phyloP scores from a whole-genome alignment of 225 moss, liverwort and hornwort genomes.

The Marchantia polymorpha region DNA sequence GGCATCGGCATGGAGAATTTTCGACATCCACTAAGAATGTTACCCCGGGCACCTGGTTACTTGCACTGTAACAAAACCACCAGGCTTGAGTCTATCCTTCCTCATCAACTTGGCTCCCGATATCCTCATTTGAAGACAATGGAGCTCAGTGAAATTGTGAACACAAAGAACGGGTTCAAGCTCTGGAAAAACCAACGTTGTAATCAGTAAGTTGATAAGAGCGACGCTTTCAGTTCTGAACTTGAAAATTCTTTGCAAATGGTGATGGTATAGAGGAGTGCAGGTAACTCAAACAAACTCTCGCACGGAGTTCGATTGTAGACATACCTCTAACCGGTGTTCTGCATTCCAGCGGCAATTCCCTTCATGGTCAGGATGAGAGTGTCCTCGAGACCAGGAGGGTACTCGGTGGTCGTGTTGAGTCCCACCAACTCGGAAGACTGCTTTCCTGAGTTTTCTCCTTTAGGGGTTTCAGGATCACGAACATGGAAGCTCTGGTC shows the following conservation, averaged over 20 bases:
- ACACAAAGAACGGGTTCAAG: neutral
- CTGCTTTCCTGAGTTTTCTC: conserved; percentile 30
- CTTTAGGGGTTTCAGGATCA: conserved; percentile 30
- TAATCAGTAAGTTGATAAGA: neutral
- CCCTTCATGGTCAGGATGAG: conserved; percentile 55
- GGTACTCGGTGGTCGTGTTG: conserved; percentile 47
- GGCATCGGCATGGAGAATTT: neutral
- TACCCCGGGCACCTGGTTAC: conserved; percentile 13
- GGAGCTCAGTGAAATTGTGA: neutral
- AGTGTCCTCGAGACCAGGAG: conserved; percentile 51
- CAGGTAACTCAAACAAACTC: neutral
- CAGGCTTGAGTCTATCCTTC: conserved; percentile 2
- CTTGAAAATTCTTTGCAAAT: neutral
- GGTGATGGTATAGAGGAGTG: neutral
- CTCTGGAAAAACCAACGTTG: neutral
- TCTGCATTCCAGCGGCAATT: conserved; percentile 54
- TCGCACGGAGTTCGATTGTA: neutral
- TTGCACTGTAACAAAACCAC: conserved; percentile 7
- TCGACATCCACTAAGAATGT: conserved; percentile 4
- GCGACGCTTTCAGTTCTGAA: neutral
- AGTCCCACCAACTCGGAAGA: conserved; percentile 37
- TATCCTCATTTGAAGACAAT: neutral
- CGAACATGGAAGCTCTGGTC: conserved; percentile 34
- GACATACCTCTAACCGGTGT: conserved; percentile 44
- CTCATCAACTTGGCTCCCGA: neutral